These are phyloP conservation scores for Gilbertella persicaria DNA, from an alignment of 371 early-diverging fungal genomes.

Conservation along the genomic window DNA sequence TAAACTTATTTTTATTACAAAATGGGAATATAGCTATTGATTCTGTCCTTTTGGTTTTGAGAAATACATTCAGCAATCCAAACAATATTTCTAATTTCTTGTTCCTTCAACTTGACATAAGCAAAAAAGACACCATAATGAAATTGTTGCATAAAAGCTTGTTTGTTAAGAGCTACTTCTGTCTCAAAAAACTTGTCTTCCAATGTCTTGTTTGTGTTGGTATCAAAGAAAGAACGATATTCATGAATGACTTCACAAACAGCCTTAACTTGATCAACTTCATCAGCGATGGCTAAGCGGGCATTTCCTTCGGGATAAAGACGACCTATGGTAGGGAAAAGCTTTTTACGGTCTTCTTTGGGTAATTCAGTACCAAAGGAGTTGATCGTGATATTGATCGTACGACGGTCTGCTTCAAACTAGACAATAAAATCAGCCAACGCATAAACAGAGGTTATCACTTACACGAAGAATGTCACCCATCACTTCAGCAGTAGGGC, in stretches of 20 bases:
- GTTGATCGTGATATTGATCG: constrained; percentile 97
- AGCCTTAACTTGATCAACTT: constrained; percentile 89
- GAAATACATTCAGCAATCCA: constrained; percentile 99
- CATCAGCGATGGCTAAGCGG: constrained; percentile 88
- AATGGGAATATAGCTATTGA: constrained; percentile 91
- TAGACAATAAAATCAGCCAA: constrained; percentile 22
- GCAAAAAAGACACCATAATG: constrained; percentile 97
- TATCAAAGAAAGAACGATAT: constrained; percentile 75
- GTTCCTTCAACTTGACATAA: constrained; percentile 97
- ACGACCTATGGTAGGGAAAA: constrained; percentile 90
- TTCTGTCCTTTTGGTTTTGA: constrained; percentile 94
- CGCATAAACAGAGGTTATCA: neutral
- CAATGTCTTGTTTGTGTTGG: constrained; percentile 61
- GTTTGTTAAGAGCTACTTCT: constrained; percentile 92
- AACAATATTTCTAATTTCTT: constrained; percentile 98
- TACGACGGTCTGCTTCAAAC: constrained; percentile 98
- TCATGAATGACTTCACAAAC: constrained; percentile 84
- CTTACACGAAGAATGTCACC: constrained; percentile 83
- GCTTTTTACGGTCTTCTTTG: constrained; percentile 92
- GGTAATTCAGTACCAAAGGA: constrained; percentile 95
- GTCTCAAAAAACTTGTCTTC: constrained; percentile 96
- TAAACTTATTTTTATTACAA: constrained; percentile 8
- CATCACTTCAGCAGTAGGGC: constrained; percentile 94
- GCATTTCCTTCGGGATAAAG: constrained; percentile 91
- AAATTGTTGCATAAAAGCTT: constrained; percentile 95